These are phyloP conservation scores for Amanita molliuscula DNA, from an alignment of 768 basidiomycete species.

Conservation along the genomic window DNA sequence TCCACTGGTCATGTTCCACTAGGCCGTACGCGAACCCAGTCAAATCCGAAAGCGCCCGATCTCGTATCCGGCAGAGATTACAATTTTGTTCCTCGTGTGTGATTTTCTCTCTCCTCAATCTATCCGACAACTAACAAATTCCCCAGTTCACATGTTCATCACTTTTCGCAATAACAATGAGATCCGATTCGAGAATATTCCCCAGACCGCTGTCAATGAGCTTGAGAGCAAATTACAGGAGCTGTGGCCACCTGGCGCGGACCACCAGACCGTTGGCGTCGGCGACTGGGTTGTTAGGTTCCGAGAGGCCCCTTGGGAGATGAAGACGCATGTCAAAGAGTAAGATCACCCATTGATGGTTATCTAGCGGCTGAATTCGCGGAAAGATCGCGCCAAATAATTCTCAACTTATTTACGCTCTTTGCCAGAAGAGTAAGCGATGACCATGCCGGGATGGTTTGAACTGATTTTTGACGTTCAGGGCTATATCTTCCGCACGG, in stretches of 20 bases:
- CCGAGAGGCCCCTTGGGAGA: constrained; percentile 57
- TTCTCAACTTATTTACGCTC: constrained; percentile 48
- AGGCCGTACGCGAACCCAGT: constrained; percentile 8
- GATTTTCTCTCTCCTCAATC: not conserved
- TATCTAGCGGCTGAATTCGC: not conserved
- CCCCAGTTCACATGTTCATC: constrained; percentile 63
- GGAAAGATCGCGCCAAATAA: constrained; percentile 47
- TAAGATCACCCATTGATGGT: constrained; percentile 29
- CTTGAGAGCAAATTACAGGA: constrained; percentile 40
- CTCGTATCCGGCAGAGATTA: constrained; percentile 2
- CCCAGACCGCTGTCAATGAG: constrained; percentile 43
- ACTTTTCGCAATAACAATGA: constrained; percentile 59
- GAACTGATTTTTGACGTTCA: constrained; percentile 16
- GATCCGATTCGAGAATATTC: constrained; percentile 44
- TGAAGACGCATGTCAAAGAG: constrained; percentile 40
- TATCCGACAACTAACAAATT: not conserved
- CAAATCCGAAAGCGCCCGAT: constrained; percentile 7
- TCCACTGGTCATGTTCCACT: constrained; percentile 10
- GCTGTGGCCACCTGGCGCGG: constrained; percentile 61
- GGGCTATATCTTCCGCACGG: constrained; percentile 65
- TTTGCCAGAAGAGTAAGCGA: constrained; percentile 46
- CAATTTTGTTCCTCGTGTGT: constrained; percentile 6
- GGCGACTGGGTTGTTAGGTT: constrained; percentile 52
- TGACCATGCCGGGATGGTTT: constrained; percentile 1
- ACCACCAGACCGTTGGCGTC: constrained; percentile 20